A percentile compares a stretch with the other conserved stretches of the same genome.
Conservation (phyloP, 768 basidiomycete genomes). For the Filobasidium floriforme region DNA sequence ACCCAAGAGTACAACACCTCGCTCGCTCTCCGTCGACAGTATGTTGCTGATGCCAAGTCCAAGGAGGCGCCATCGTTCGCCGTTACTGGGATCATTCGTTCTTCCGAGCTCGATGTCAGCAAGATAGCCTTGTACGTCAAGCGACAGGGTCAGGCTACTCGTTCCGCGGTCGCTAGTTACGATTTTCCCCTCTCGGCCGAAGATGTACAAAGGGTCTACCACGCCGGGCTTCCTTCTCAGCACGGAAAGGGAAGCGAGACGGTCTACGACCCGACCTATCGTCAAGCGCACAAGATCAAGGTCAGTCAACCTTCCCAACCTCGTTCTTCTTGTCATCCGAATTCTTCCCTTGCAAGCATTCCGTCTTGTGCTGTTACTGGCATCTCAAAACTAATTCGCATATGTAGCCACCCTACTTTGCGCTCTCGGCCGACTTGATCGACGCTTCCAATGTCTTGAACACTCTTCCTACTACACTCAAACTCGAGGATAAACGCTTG, state of each 20-base stretch:
- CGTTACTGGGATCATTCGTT: too few species aligned
- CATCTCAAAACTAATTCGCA: too few species aligned
- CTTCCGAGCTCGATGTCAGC: too few species aligned
- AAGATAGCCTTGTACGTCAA: too few species aligned
- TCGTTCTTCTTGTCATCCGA: too few species aligned
- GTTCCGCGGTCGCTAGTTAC: not conserved
- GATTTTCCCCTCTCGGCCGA: not conserved
- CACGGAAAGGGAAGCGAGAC: slow-evolving; percentile 18
- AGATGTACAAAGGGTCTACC: slow-evolving; percentile 9
- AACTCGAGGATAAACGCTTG: slow-evolving; percentile 2
- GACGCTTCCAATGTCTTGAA: slow-evolving; percentile 7
- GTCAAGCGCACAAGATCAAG: slow-evolving; percentile 24
- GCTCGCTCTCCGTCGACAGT: too few species aligned
- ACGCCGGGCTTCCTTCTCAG: slow-evolving; percentile 17
- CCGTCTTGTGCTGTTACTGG: too few species aligned
- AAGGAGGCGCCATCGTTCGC: too few species aligned
- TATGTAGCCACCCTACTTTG: slow-evolving; percentile 1
- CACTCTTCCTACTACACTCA: slow-evolving; percentile 6
- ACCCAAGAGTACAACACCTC: too few species aligned
- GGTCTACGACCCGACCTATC: slow-evolving; percentile 21
- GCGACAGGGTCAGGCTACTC: too few species aligned
- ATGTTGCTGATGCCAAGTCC: too few species aligned
- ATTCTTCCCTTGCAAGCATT: not conserved
- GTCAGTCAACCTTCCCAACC: not conserved
- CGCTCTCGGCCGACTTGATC: not conserved